Evolutionary conservation across 1,139 yeast species (phyloP), one percentile per base, ranked within the genome.

Genomic region (Pneumocystis carinii): DNA sequence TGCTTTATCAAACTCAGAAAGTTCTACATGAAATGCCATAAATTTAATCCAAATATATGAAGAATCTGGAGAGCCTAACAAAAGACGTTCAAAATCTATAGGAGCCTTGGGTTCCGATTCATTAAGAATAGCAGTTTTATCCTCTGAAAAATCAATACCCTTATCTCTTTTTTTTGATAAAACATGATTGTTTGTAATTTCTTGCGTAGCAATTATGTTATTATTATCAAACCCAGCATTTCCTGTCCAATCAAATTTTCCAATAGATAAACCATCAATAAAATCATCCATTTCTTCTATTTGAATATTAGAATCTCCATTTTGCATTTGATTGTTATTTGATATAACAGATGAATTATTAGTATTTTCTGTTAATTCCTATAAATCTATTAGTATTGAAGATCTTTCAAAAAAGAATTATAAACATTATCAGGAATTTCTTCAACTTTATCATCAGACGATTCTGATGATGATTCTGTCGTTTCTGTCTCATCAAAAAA

Each of bases 41-140:
- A 87, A 92, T 75, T 90, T 89, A 89, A 92, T 90, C 98, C 98
- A 92, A 68, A 90, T 76, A 62, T 90, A 82, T 1, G 98, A 90
- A 2, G 96, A 88, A 76, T 89, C 87, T 64, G 98, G 97, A 71
- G 87, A 86, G 72, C 97, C 95, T 66, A 92, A 81, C 64, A 92
- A 79, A 68, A 92, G 77, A 71, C 98, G 83, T 75, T 92, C 99
- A 72, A 89, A 92, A 75, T 92, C 99, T 64, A 84, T 77, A 61
- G 84, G 86, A 63, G 97, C 89, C 74, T 90, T 95, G 53, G 98
- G 98, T 14, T 92, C 87, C 71, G 90, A 81, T 32, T 94, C 81
- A 70, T 83, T 83, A 67, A 92, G 79, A 64, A 87, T 94, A 62
- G 86, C 90, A 19, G 97, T 92, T 71, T 83, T 83, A 73, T 92